Conservation (phyloP, 371 early-diverging fungal genomes). For the Rhizoclosmatium hyalinum region DNA sequence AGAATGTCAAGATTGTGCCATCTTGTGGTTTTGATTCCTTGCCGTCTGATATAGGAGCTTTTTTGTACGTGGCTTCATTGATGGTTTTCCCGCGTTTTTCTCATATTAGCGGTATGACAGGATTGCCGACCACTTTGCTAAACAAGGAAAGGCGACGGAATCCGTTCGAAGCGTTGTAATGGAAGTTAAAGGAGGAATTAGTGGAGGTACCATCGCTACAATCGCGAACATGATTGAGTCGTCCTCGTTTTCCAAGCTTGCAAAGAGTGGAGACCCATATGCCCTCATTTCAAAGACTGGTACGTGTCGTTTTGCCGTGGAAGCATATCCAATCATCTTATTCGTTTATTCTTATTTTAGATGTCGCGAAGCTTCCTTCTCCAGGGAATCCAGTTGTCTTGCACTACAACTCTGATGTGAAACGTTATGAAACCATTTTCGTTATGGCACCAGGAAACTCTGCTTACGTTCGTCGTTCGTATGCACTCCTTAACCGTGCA, state of each 20-base stretch:
- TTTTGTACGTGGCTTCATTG: constrained; percentile 36
- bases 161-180: constrained; percentile 10
- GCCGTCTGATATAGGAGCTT: constrained; percentile 51
- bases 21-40: constrained; percentile 93
- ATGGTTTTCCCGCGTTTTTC: constrained; percentile 43
- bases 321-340: not conserved
- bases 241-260: not conserved
- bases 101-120: not conserved
- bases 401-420: constrained; percentile 23
- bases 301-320: not conserved
- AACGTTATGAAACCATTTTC: constrained; percentile 9
- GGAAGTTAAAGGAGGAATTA: constrained; percentile 6
- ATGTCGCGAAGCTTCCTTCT: not conserved
- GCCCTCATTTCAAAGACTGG: not conserved
- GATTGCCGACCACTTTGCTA: constrained; percentile 16
- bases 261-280: not conserved
- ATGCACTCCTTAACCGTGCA: constrained; percentile 39
- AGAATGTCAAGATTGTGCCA: constrained; percentile 76
- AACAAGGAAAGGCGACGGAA: constrained; percentile 15
- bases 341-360: not conserved
- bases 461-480: constrained; percentile 47
- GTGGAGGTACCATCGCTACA: constrained; percentile 15
- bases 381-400: constrained; percentile 38
- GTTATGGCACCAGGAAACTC: constrained; percentile 37
- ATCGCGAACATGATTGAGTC: constrained; percentile 3